Conservation (phyloP, 2,329 filamentous ascomycete genomes). For the Monosporascus sp. region DNA sequence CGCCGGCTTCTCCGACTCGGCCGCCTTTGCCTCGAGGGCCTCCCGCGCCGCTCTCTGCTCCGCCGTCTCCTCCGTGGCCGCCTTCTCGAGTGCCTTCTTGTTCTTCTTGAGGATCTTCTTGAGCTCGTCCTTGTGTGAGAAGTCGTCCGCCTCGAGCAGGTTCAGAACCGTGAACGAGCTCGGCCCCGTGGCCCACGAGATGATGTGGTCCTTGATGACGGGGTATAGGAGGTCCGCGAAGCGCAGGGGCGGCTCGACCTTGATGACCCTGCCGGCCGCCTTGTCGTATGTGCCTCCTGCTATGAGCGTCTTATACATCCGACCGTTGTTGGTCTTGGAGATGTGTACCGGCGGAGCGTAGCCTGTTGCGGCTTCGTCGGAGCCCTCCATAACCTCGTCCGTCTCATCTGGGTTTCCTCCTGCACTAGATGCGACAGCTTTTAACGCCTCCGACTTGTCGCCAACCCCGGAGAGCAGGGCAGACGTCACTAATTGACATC, state of each 20-base stretch:
- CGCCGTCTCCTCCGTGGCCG: conserved; percentile 53
- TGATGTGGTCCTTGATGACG: conserved; percentile 66
- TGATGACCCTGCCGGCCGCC: conserved; percentile 62
- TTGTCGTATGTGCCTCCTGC: conserved; percentile 84
- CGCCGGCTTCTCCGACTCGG: conserved; percentile 29
- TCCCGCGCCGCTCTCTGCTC: conserved; percentile 48
- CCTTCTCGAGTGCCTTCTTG: conserved; percentile 64
- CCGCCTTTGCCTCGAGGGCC: conserved; percentile 41
- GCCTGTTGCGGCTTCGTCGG: conserved; percentile 27
- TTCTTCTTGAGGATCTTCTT: conserved; percentile 66
- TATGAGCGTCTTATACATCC: conserved; percentile 87
- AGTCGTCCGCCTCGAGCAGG: conserved; percentile 69
- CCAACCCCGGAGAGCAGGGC: conserved; percentile 71
- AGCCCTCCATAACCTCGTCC: conserved; percentile 29
- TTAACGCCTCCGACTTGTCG: conserved; percentile 69
- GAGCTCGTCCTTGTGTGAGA: conserved; percentile 61
- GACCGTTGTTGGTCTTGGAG: conserved; percentile 59
- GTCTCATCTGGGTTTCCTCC: conserved; percentile 47
- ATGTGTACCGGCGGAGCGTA: conserved; percentile 44
- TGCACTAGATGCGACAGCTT: conserved; percentile 61
- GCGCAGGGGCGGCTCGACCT: conserved; percentile 67
- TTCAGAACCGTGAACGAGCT: conserved; percentile 84
- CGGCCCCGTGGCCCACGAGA: conserved; percentile 80
- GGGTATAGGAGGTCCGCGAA: conserved; percentile 82
- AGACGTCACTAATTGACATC: conserved; percentile 80